phyloP scores from a whole-genome alignment of 805 yeast species.

The Kuraishia floccosa region DNA sequence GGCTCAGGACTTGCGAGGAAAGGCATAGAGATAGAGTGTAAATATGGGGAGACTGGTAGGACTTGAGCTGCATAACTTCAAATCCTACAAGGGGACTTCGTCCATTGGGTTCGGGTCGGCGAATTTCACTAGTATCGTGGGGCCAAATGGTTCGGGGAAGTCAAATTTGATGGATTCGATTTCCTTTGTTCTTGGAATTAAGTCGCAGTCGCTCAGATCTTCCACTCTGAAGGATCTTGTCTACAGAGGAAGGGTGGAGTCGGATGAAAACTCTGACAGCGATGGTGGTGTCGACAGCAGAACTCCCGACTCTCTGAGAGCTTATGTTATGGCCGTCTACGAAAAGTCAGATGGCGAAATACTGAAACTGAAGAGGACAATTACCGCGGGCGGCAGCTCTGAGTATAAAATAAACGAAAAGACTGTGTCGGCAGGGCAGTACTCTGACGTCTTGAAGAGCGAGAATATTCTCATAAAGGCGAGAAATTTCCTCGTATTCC shows the following conservation, averaged over 20 bases:
- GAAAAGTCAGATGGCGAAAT: constrained; percentile 49
- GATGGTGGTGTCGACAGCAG: constrained; percentile 12
- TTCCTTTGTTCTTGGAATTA: constrained; percentile 83
- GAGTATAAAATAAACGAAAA: constrained; percentile 57
- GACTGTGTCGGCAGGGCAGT: constrained; percentile 51
- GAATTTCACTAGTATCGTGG: constrained; percentile 81
- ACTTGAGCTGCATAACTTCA: constrained; percentile 75
- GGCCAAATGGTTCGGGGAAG: constrained; percentile 98
- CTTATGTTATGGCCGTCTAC: constrained; percentile 73
- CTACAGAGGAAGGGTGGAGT: constrained; percentile 52
- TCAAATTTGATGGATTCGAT: constrained; percentile 93
- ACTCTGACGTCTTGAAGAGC: constrained; percentile 50
- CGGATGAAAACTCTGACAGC: constrained; percentile 12
- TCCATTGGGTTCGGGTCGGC: constrained; percentile 76
- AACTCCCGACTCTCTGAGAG: constrained; percentile 32
- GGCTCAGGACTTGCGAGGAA: too few relatives aligned
- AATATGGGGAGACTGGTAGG: constrained; percentile 80
- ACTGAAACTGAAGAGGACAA: constrained; percentile 51
- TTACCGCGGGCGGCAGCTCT: constrained; percentile 47
- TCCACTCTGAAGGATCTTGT: constrained; percentile 63
- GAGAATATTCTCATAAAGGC: constrained; percentile 86
- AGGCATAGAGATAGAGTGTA: too few relatives aligned
- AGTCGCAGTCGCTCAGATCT: constrained; percentile 68
- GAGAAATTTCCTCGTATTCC: constrained; percentile 85
- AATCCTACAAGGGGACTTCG: constrained; percentile 75